Conservation (phyloP, 352 stramenopile genomes). For the Phytophthora agathidicida region DNA sequence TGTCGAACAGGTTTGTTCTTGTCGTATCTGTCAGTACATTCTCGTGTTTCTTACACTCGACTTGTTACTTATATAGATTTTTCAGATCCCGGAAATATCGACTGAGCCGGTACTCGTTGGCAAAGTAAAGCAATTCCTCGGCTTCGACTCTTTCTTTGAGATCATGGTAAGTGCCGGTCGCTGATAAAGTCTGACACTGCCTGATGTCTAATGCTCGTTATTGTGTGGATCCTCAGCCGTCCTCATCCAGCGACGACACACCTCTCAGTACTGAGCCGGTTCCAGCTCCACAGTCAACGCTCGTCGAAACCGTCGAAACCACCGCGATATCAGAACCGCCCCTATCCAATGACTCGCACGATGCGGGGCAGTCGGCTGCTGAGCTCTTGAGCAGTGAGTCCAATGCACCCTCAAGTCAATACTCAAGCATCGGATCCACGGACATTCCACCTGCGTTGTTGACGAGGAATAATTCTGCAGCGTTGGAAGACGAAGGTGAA, state of each 20-base stretch:
- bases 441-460: conserved; percentile 18
- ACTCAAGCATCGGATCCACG: conserved; percentile 22
- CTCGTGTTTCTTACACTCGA: conserved; percentile 7
- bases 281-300: conserved; percentile 2
- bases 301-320: conserved; percentile 16
- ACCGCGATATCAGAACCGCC: conserved; percentile 4
- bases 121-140: conserved; percentile 65
- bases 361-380: conserved; percentile 12
- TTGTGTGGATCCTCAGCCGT: conserved; percentile 9
- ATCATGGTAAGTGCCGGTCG: conserved; percentile 46
- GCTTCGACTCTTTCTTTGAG: conserved; percentile 75
- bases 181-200: not conserved
- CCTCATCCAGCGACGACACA: conserved; percentile 10
- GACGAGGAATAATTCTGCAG: conserved; percentile 29
- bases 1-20: conserved; percentile 54
- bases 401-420: conserved; percentile 14
- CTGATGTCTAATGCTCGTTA: not conserved
- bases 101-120: conserved; percentile 39
- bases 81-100: conserved; percentile 55
- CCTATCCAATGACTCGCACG: conserved; percentile 8
- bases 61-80: conserved; percentile 36
- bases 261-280: conserved; percentile 1
- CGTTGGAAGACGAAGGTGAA: conserved; percentile 53
- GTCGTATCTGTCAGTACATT: not conserved
- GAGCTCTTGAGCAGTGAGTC: conserved; percentile 21